A percentile compares a stretch with the other conserved stretches of the same genome.
Conservation (phyloP, 345 rosid genomes). For the Erucastrum elatum region DNA sequence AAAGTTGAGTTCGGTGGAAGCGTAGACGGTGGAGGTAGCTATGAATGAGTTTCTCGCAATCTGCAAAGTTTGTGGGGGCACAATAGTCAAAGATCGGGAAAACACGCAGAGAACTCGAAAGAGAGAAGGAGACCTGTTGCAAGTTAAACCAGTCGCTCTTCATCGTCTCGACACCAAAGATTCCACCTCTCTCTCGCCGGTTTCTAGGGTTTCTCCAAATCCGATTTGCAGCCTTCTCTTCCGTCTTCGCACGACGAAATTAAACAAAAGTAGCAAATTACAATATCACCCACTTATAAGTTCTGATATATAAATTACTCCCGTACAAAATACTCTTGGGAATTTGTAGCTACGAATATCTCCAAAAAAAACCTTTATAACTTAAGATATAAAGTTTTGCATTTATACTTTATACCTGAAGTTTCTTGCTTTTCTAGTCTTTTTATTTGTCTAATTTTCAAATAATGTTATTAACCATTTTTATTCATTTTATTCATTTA, state of each 20-base stretch:
- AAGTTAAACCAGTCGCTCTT: conserved; percentile 34
- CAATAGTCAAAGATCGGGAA: background rate
- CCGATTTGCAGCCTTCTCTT: conserved; percentile 17
- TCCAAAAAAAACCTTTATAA: too few species aligned
- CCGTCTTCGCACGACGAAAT: conserved; percentile 10
- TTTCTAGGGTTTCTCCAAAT: conserved; percentile 30
- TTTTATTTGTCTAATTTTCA: too few species aligned
- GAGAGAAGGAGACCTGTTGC: conserved; percentile 26
- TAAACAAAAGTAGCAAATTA: background rate
- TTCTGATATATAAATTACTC: background rate
- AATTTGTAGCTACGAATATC: background rate
- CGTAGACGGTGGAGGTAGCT: conserved; percentile 27
- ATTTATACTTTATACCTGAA: too few species aligned
- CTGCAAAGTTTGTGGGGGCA: conserved; percentile 3
- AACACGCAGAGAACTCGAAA: background rate
- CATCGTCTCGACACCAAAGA: conserved; percentile 19
- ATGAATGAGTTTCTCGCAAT: conserved; percentile 32
- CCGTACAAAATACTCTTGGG: background rate
- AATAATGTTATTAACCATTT: too few species aligned
- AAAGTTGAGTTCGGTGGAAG: conserved; percentile 31
- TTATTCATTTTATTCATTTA: too few species aligned
- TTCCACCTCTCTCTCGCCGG: conserved; percentile 18
- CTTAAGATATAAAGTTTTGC: too few species aligned
- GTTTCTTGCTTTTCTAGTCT: too few species aligned
- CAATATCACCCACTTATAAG: background rate